phyloP scores from a whole-genome alignment of 805 yeast genomes.

The Saccharomycopsis lassenensis region DNA sequence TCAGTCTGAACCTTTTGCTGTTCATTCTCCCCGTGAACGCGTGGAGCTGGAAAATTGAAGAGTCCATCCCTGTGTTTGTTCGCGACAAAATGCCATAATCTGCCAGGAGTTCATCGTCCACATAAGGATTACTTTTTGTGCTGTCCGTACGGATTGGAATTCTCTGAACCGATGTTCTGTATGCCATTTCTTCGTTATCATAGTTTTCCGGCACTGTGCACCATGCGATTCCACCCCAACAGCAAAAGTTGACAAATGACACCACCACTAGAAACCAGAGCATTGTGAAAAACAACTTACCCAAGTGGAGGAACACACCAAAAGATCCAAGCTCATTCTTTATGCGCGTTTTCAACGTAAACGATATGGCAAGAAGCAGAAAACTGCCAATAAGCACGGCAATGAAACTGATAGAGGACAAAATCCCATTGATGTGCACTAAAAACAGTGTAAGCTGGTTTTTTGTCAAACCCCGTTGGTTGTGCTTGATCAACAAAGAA shows the following conservation, averaged over 20 bases:
- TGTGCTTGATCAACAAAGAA: background rate
- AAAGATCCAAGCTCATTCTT: conserved; percentile 29
- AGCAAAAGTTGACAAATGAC: conserved; percentile 18
- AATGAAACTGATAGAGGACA: conserved; percentile 28
- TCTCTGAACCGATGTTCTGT: too few species aligned
- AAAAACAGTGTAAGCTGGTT: conserved; percentile 18
- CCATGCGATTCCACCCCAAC: conserved; percentile 39
- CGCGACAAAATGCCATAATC: too few species aligned
- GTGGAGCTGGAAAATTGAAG: too few species aligned
- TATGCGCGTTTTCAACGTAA: conserved; percentile 23
- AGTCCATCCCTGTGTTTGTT: too few species aligned
- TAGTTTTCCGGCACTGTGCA: conserved; percentile 36
- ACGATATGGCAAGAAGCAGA: conserved; percentile 24
- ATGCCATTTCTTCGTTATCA: conserved; percentile 7
- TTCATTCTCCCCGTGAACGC: too few species aligned
- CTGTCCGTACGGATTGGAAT: too few species aligned
- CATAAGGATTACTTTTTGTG: too few species aligned
- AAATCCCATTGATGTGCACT: conserved; percentile 28
- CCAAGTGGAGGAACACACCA: conserved; percentile 36
- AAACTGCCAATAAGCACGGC: conserved; percentile 26
- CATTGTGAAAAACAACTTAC: conserved; percentile 31
- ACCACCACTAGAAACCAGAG: conserved; percentile 29
- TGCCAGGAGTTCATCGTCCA: too few species aligned
- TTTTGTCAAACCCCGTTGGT: background rate
- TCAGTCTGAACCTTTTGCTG: too few species aligned